phyloP scores from a whole-genome alignment of 1,139 yeast species.

The Wickerhamiella pararugosa region DNA sequence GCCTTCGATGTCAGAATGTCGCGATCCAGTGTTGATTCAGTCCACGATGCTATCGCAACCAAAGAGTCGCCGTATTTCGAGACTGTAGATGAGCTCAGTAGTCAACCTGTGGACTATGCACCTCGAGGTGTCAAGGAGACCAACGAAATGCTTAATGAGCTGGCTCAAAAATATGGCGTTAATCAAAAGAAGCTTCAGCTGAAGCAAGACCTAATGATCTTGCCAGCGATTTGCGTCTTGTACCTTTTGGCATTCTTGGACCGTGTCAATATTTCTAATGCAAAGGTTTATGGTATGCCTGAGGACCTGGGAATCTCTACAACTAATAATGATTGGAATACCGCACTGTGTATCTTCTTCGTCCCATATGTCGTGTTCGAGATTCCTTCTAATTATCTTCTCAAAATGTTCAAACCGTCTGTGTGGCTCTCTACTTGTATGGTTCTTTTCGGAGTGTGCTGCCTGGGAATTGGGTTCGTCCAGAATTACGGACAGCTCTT shows the following conservation, averaged over 20 bases:
- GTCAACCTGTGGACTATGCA: too few relatives aligned
- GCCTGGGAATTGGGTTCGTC: conserved; percentile 53
- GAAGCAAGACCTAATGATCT: conserved; percentile 49
- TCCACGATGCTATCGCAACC: too few relatives aligned
- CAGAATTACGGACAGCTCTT: conserved; percentile 42
- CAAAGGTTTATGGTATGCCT: conserved; percentile 50
- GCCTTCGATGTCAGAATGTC: too few relatives aligned
- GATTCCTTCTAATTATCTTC: conserved; percentile 46
- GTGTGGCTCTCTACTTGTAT: conserved; percentile 45
- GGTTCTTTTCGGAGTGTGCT: conserved; percentile 44
- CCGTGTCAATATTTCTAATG: conserved; percentile 62
- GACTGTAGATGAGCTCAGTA: too few relatives aligned
- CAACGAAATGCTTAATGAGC: conserved; percentile 20
- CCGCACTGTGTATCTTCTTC: conserved; percentile 47
- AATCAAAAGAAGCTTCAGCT: conserved; percentile 39
- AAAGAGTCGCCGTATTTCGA: too few relatives aligned
- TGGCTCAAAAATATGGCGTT: conserved; percentile 31
- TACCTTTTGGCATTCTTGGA: conserved; percentile 58
- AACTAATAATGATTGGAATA: conserved; percentile 37
- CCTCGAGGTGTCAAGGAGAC: too few relatives aligned
- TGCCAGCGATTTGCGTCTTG: conserved; percentile 55
- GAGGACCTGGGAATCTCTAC: conserved; percentile 26
- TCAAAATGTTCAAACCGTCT: conserved; percentile 49
- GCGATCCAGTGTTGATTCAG: too few relatives aligned
- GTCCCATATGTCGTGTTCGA: conserved; percentile 59